Evolutionary conservation across 108 stramenopile genomes (phyloP), one percentile per base, ranked within the genome.

Genomic region (Pelagomonas calceolata): DNA sequence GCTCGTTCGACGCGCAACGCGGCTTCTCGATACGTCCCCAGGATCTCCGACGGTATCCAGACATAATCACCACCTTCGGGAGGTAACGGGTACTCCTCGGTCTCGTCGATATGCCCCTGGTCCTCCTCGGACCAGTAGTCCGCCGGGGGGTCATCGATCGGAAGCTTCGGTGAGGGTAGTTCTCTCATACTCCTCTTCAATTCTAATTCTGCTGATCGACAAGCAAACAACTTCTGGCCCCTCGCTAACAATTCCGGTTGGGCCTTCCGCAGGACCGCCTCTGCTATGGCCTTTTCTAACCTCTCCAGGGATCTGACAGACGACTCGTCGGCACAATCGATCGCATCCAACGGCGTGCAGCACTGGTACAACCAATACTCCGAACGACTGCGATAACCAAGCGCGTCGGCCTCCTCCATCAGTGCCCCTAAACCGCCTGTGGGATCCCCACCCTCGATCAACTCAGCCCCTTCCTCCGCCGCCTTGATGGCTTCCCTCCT

Each of bases 341-440:
- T 21, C 18, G 35, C 43, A 10, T 67, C 29, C 0, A 75, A 31
- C 26, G 32, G n/a, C 68, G 39, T 18, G 34, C n/a, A 66, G 7
- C 51, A 30, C 64, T 73, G 70, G 67, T 73, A 65, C 5, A 81
- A 72, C 81, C 78, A 79, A 69, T 77, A 79, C 71, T 81, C 81
- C 15, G 71, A 29, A 66, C 76, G 78, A 18, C 72, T 37, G 30
- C 66, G 72, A 18, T 36, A 66, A 51, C 73, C 67, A 32, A 78
- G 66, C 36, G 35, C 74, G 70, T 72, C 46, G 65, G 71, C 75
- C 21, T 70, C 71, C 15, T 71, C 32, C 21, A 32, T 0, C 33
- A 26, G 68, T 32, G 30, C 68, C 5, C 68, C 44, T 18, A 7
- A 16, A 7, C n/a, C 68, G 5, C 68, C 68, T 71, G 72, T 43